Conservation (phyloP, 1,139 yeast species). For the Sugiyamaella sp. region DNA sequence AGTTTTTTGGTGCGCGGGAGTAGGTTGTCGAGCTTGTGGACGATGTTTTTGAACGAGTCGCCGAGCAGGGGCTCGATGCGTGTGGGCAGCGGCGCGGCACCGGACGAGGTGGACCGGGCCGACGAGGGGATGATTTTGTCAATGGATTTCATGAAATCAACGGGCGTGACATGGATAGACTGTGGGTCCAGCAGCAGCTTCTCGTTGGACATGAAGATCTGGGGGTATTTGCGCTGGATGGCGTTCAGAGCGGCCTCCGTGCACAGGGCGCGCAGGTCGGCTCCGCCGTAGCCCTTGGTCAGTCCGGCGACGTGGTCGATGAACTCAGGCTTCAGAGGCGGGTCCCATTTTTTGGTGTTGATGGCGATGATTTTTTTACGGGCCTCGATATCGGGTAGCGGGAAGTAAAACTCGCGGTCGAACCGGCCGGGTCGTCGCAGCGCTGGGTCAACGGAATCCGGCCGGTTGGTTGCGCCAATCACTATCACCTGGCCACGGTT, state of each 20-base stretch:
- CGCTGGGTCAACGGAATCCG: conserved; percentile 97
- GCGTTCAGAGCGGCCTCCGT: conserved; percentile 94
- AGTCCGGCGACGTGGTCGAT: conserved; percentile 69
- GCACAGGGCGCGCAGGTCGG: conserved; percentile 90
- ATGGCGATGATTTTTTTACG: conserved; percentile 77
- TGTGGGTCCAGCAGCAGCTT: conserved; percentile 75
- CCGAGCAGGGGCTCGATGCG: conserved; percentile 65
- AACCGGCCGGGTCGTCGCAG: conserved; percentile 96
- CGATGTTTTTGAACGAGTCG: conserved; percentile 52
- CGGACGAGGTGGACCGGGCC: conserved; percentile 76
- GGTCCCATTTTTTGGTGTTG: conserved; percentile 89
- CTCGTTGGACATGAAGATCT: conserved; percentile 76
- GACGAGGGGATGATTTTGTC: conserved; percentile 92
- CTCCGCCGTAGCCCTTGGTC: conserved; percentile 98
- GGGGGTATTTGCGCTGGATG: conserved; percentile 91
- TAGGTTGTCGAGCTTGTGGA: conserved; percentile 54
- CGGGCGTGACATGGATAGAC: conserved; percentile 73
- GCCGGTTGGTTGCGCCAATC: conserved; percentile 97
- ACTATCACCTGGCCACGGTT: conserved; percentile 95
- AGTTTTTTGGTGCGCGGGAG: conserved; percentile 65
- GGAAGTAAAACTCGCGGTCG: conserved; percentile 95
- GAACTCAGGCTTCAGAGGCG: conserved; percentile 62
- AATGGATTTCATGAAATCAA: conserved; percentile 84
- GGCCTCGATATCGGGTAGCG: conserved; percentile 82
- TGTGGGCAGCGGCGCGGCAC: conserved; percentile 79